Conservation (phyloP, 805 yeast species). For the Myxozyma sirexii region DNA sequence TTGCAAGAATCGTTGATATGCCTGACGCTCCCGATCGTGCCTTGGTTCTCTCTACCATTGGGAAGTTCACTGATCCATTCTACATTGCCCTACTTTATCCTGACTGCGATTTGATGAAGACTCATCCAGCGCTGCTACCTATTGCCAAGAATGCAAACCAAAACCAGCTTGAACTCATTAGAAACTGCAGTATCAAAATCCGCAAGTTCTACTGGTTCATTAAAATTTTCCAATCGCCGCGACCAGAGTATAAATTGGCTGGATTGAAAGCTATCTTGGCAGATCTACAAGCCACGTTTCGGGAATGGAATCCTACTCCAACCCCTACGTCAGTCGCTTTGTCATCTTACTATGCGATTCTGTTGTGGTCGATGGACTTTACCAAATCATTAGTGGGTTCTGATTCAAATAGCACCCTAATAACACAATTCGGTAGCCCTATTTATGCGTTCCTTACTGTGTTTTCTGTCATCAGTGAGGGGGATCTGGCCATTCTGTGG, state of each 20-base stretch:
- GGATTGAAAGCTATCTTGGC: slow-evolving; percentile 19
- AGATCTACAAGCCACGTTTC: slow-evolving; percentile 14
- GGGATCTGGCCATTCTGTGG: slow-evolving; percentile 19
- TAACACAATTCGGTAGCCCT: slow-evolving; percentile 24
- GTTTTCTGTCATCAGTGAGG: slow-evolving; percentile 10
- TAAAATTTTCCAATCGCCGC: slow-evolving; percentile 12
- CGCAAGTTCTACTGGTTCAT: slow-evolving; percentile 28
- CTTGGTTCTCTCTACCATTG: slow-evolving; percentile 8
- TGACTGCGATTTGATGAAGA: neutral
- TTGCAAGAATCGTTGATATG: slow-evolving; percentile 7
- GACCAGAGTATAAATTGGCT: slow-evolving; percentile 24
- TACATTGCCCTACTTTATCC: slow-evolving; percentile 6
- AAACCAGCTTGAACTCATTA: neutral
- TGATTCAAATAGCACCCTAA: slow-evolving; percentile 18
- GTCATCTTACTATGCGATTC: neutral
- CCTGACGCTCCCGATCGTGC: slow-evolving; percentile 18
- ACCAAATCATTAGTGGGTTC: slow-evolving; percentile 23
- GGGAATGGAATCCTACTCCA: slow-evolving; percentile 7
- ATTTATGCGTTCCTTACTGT: slow-evolving; percentile 17
- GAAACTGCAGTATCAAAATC: slow-evolving; percentile 1
- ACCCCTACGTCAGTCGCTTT: neutral
- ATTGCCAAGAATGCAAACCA: slow-evolving; percentile 9
- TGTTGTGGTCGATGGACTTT: slow-evolving; percentile 10
- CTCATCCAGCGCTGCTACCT: slow-evolving; percentile 20
- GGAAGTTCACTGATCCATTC: slow-evolving; percentile 10